Evolutionary conservation across 106 monocot genomes (phyloP).

Genomic region (Allium sativum): DNA sequence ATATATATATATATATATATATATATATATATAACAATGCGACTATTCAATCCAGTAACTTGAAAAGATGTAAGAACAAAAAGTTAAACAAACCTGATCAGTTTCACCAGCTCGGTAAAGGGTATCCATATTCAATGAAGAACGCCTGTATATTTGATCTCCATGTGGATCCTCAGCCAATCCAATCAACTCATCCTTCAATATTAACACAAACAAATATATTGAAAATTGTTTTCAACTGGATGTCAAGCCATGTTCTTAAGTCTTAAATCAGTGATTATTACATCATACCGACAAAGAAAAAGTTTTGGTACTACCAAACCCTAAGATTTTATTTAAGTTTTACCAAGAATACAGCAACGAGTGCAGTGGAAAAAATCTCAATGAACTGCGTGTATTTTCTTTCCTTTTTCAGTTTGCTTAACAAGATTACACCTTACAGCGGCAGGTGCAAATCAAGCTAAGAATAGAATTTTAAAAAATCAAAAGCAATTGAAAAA

Average conservation of each 20-base stretch:
- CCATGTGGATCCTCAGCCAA: slow-evolving; percentile 51
- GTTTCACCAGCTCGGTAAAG: slow-evolving; percentile 85
- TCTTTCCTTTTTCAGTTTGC: neutral
- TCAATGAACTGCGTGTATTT: too few relatives aligned
- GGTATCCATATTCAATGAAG: slow-evolving; percentile 62
- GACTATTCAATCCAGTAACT: too few relatives aligned
- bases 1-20: too few relatives aligned
- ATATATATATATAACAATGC: too few relatives aligned
- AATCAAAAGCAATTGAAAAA: too few relatives aligned
- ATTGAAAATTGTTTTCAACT: neutral
- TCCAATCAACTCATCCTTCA: slow-evolving; percentile 92
- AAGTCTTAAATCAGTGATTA: too few relatives aligned
- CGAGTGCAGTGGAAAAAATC: too few relatives aligned
- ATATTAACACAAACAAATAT: slow-evolving; percentile 3
- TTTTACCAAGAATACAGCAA: too few relatives aligned
- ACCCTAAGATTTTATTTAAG: too few relatives aligned
- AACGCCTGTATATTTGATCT: slow-evolving; percentile 43
- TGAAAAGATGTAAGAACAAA: too few relatives aligned
- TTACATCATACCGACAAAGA: too few relatives aligned
- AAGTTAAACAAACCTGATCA: slow-evolving; percentile 39
- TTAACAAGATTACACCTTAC: neutral
- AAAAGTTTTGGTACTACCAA: too few relatives aligned
- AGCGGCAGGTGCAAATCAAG: neutral
- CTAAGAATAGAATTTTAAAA: neutral
- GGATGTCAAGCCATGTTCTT: neutral